Conservation (phyloP, 1,284 basidiomycete species). For the Blastosporella zonata region DNA sequence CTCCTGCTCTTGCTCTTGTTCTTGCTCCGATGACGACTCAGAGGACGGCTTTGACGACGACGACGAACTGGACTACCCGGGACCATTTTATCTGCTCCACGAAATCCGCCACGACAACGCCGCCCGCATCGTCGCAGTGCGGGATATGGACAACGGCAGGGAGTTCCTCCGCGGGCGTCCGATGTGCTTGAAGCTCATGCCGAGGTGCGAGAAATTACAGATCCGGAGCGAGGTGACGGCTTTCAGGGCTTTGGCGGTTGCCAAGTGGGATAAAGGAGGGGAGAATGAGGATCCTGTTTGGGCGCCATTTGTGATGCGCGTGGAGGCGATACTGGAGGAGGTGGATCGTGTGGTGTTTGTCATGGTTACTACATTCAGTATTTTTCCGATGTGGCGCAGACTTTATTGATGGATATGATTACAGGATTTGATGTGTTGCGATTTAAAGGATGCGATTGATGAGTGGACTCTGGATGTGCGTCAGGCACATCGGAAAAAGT, state of each 20-base stretch:
- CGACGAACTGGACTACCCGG: neutral
- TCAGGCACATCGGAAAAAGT: conserved; percentile 26
- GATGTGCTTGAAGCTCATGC: conserved; percentile 23
- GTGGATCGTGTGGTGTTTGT: conserved; percentile 11
- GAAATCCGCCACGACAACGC: conserved; percentile 2
- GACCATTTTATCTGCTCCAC: conserved; percentile 15
- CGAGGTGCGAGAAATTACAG: neutral
- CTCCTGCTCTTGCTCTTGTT: neutral
- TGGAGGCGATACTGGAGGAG: conserved; percentile 18
- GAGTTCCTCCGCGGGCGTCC: conserved; percentile 9
- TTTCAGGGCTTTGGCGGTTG: conserved; percentile 13
- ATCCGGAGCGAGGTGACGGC: conserved; percentile 14
- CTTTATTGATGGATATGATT: neutral
- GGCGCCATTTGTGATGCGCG: conserved; percentile 16
- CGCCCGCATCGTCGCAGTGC: conserved; percentile 11
- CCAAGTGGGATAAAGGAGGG: conserved; percentile 1
- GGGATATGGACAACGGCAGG: conserved; percentile 14
- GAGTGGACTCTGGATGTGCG: conserved; percentile 8
- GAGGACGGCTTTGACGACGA: neutral
- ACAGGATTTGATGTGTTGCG: conserved; percentile 23
- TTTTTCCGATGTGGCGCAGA: neutral
- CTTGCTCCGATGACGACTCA: neutral
- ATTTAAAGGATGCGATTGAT: conserved; percentile 18
- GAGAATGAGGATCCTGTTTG: neutral
- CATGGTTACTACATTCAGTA: no score